These are phyloP conservation scores for Mycosphaerelloides madeirae DNA, from an alignment of 2,329 filamentous ascomycete species.

Conservation along the genomic window DNA sequence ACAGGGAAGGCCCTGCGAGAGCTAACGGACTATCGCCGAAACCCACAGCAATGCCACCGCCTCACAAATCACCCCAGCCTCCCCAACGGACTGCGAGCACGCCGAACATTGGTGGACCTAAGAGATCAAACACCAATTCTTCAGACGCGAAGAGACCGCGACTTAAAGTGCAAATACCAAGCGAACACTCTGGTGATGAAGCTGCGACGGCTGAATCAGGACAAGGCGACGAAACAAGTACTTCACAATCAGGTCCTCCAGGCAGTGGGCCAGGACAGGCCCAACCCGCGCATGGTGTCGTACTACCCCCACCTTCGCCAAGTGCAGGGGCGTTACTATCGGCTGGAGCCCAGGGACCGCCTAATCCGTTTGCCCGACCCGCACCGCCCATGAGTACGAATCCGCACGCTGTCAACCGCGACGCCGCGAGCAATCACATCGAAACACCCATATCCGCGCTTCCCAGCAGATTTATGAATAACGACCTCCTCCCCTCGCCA, in stretches of 20 bases:
- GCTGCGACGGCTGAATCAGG: conserved; percentile 71
- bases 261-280: conserved; percentile 43
- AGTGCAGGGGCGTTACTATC: conserved; percentile 81
- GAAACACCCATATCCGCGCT: conserved; percentile 92
- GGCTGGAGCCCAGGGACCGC: conserved; percentile 84
- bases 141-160: conserved; percentile 68
- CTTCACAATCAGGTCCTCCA: conserved; percentile 14
- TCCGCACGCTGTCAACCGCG: conserved; percentile 31
- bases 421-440: conserved; percentile 43
- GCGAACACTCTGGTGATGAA: conserved; percentile 71
- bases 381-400: conserved; percentile 62
- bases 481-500: conserved; percentile 82
- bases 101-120: conserved; percentile 62
- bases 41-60: conserved; percentile 36
- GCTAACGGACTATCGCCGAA: conserved; percentile 51
- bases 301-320: conserved; percentile 88
- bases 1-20: conserved; percentile 40
- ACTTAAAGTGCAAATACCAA: conserved; percentile 90
- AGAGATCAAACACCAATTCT: conserved; percentile 71
- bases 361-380: conserved; percentile 91
- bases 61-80: conserved; percentile 30
- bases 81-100: conserved; percentile 52
- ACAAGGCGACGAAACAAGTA: conserved; percentile 48
- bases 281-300: conserved; percentile 53
- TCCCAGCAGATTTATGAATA: conserved; percentile 83